Base-by-base conservation (phyloP, 2,329 filamentous ascomycete genomes). In the Penicillium rolfsii region DNA sequence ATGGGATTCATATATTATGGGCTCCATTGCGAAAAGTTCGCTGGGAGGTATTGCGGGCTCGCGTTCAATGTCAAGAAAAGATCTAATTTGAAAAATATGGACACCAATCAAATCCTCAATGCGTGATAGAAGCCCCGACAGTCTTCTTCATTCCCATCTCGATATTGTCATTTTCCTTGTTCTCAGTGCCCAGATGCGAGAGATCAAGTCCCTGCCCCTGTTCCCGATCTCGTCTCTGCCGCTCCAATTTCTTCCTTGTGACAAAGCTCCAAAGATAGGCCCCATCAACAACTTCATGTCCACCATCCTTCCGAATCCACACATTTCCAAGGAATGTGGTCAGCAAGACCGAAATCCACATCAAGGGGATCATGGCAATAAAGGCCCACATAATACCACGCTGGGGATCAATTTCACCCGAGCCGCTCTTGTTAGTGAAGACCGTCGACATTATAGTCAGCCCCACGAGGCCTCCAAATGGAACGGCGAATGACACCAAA, bases 391-490 rank as follows among this genome's bases (percentile, higher is more conserved):
- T 84, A n/a, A 89, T 84, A 0, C 86, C 87, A 60, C 80, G 81
- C 64, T 81, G 82, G 3, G 68, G 69, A 0, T 72, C 67, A 55
- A 81, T 78, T 8, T 73, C 66, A 0, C 65, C 72, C 1, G 70
- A 48, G 3, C 72, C 22, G 67, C 69, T 38, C 56, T 82, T 80
- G 56, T 90, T 90, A 69, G 89, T 89, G 73, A 90, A 90, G 1
- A 90, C 87, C 8, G 84, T 82, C 14, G 86, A 83, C 88, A 90
- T 90, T 67, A 90, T 81, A 0, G 87, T 88, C 49, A 90, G 78
- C 0, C 84, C 84, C 2, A 90, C 73, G 0, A 87, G 89, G 12
- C 88, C 87, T 3, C 89, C 88, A 26, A 91, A 83, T 0, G 86
- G 85, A 16, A 84, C 60, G 2, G 86, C 81, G 56, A 90, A 85